Evolutionary conservation across 352 stramenopile genomes (phyloP), one percentile per base, ranked within the genome.

Genomic region (Phytophthora cryptogea): DNA sequence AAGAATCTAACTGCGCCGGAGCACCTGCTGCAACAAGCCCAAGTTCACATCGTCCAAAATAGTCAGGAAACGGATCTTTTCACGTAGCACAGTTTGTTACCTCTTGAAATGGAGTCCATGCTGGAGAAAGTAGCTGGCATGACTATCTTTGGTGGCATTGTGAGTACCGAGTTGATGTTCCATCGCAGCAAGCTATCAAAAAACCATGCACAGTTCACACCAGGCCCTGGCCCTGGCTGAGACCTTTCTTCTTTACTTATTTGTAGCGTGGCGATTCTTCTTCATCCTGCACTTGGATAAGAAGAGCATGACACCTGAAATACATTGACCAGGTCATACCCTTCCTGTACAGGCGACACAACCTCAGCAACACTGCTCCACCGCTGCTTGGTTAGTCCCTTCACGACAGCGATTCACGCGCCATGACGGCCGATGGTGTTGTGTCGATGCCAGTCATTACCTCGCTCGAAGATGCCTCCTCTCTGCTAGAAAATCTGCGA

Each of bases 391-490:
- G 37, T 43, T 28, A 27, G 6, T 17, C 39, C 7, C 20, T 41
- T n/a, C 14, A 30, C 42, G 13, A 26, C 16, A 61, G 27, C 43
- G 48, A 43, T 54, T n/a, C n/a, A n/a, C n/a, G n/a, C n/a, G n/a
- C 16, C 36, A 65, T 68, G 54, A 33, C 35, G 16, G 41, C 39
- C 28, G 50, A 59, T 28, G 32, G 37, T 23, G 20, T 13, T 32
- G 30, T 8, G 13, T 36, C 50, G 9, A 11, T 43, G 27, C 52
- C 51, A 35, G 39, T 33, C 35, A 75, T 90, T 46, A 60, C 68
- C 42, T 74, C 63, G 33, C 66, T 90, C 20, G 64, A 76, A 27
- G 78, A 86, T 49, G 78, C 78, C 16, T 74, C 65, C 37, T 16
- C 20, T 5, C 45, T 71, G 8, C 39, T 91, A 0, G 43, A 76